Evolutionary conservation across 192 early-diverging fungal genomes (phyloP), one percentile per base, ranked within the genome.

Genomic region (Umbelopsis isabellina): DNA sequence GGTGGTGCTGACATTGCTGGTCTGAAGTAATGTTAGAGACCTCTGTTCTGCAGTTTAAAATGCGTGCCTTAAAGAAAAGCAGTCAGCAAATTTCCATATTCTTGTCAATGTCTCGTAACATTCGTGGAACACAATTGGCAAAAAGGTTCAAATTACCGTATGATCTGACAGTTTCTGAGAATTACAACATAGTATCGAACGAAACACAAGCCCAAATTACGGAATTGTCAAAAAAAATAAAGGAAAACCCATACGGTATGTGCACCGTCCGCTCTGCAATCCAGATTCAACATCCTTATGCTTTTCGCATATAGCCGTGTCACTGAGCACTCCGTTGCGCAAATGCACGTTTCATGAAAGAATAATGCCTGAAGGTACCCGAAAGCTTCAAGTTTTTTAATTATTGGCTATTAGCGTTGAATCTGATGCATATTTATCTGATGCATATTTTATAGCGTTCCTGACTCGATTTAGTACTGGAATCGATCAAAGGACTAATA

Each of bases 191-290:
- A 2, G 7, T 46, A 25, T 61, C 70, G n/a, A 12, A 48, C 2
- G 65, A 58, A 10, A 21, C 69, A 2, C 67, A 65, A 51, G 55
- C 47, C 0, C 27, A 15, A 12, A 16, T 61, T 16, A 18, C 13
- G 16, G 55, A 27, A 25, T 25, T 61, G 10, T 61, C 55, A 18
- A 30, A 27, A 15, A 68, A 61, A 69, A 48, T 74, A 44, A 20
- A 22, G 4, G 22, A 21, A 8, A 74, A 68, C 51, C 55, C 72
- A 22, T 69, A 74, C 65, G 72, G 72, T 74, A 69, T 9, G 20
- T 35, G 41, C 9, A 22, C 8, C 25, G 51, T 66, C 16, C 52
- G 46, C 41, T 25, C 45, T 72, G 37, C 37, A 41, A 41, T 41
- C 37, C 37, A 9, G 0, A 41, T 41, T 41, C 37, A 41, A 41